phyloP scores from a whole-genome alignment of 805 yeast genomes.

The Starmerella stigmatis region DNA sequence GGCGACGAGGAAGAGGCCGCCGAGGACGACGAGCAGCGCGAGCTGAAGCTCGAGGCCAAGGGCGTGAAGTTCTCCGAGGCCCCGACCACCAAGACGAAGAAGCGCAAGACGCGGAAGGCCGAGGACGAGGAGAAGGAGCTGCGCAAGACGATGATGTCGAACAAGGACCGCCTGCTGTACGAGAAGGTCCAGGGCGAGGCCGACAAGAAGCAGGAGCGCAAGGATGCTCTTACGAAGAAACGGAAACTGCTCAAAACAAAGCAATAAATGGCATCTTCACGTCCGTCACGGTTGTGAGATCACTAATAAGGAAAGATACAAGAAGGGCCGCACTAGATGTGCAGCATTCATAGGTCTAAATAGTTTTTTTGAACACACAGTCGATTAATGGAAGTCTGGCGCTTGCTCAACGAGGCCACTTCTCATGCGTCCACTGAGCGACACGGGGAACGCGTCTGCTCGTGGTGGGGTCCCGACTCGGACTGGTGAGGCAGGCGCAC shows the following conservation, averaged over 20 bases:
- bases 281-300: too few species aligned
- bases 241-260: slow-evolving; percentile 36
- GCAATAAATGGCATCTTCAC: too few species aligned
- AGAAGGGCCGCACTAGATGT: too few species aligned
- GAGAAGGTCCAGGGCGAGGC: slow-evolving; percentile 90
- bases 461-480: too few species aligned
- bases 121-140: slow-evolving; percentile 73
- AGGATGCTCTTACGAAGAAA: slow-evolving; percentile 59
- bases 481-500: too few species aligned
- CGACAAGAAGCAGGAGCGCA: slow-evolving; percentile 68
- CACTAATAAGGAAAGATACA: too few species aligned
- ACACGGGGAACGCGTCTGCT: too few species aligned
- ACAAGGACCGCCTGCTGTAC: slow-evolving; percentile 88
- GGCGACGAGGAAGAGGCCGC: slow-evolving; percentile 47
- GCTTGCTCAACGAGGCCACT: too few species aligned
- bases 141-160: slow-evolving; percentile 94
- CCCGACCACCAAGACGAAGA: slow-evolving; percentile 28
- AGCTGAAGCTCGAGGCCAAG: slow-evolving; percentile 79
- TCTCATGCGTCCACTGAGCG: too few species aligned
- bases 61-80: slow-evolving; percentile 68
- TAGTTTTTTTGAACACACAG: too few species aligned
- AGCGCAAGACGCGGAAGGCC: slow-evolving; percentile 39
- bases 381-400: too few species aligned
- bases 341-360: too few species aligned
- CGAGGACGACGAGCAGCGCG: slow-evolving; percentile 44